phyloP scores from a whole-genome alignment of 2,329 filamentous ascomycete genomes.

The Pseudonectria buxi region DNA sequence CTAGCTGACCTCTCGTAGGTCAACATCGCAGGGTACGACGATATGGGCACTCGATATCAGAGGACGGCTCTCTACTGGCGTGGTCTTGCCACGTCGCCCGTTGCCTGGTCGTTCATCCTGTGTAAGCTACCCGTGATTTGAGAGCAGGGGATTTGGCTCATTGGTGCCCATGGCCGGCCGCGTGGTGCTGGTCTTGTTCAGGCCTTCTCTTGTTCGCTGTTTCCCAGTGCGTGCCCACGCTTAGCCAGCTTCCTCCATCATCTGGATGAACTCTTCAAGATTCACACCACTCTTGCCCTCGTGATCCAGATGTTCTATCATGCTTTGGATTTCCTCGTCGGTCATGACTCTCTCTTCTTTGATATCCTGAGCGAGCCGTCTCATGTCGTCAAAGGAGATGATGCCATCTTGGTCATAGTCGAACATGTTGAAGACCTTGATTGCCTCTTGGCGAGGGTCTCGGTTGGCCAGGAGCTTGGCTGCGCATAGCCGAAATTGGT shows the following conservation, averaged over 20 bases:
- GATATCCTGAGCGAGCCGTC: constrained; percentile 80
- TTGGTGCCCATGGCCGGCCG: constrained; percentile 2
- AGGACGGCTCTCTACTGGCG: too few species aligned
- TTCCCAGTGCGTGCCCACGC: not conserved
- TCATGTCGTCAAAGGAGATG: constrained; percentile 82
- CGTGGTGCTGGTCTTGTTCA: constrained; percentile 1
- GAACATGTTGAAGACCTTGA: constrained; percentile 87
- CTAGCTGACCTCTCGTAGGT: too few species aligned
- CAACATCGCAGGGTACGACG: too few species aligned
- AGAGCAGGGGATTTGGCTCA: not conserved
- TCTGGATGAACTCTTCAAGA: constrained; percentile 62
- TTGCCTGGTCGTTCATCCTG: too few species aligned
- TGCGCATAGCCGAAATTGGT: constrained; percentile 60
- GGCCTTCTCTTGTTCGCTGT: not conserved
- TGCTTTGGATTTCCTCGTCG: constrained; percentile 85
- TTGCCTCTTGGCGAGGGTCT: constrained; percentile 85
- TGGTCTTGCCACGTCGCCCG: too few species aligned
- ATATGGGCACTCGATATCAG: too few species aligned
- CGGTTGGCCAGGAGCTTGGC: constrained; percentile 73
- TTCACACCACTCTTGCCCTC: constrained; percentile 79
- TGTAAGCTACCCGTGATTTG: too few species aligned
- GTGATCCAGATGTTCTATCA: constrained; percentile 98
- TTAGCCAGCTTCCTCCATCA: constrained; percentile 43
- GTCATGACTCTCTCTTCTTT: constrained; percentile 74
- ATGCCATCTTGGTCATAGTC: constrained; percentile 87